These are phyloP conservation scores for Avena insularis DNA, from an alignment of 176 grass and related monocot genomes.

Conservation along the genomic window DNA sequence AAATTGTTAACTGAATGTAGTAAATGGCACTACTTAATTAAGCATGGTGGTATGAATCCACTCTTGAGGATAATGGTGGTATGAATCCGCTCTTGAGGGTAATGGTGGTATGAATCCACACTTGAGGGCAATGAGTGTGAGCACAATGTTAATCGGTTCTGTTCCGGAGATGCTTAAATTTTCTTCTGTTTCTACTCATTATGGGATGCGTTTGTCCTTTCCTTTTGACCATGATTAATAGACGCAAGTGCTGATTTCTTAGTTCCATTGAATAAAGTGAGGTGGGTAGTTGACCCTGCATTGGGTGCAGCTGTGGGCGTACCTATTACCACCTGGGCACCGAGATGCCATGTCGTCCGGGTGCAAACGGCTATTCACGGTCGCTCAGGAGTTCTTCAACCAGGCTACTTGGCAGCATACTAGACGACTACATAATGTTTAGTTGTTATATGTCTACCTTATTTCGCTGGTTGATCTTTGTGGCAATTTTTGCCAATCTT, in stretches of 20 bases:
- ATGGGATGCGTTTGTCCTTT: neutral
- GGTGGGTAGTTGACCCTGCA: neutral
- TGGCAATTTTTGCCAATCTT: too few species aligned
- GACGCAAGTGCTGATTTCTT: neutral
- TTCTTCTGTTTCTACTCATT: neutral
- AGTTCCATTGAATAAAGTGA: slow-evolving; percentile 12
- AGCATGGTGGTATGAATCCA: neutral
- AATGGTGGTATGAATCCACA: neutral
- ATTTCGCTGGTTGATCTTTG: too few species aligned
- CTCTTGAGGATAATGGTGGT: neutral
- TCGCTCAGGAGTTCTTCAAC: too few species aligned
- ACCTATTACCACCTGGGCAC: too few species aligned
- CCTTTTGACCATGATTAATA: neutral
- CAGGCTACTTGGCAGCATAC: too few species aligned
- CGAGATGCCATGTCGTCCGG: too few species aligned
- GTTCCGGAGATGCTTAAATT: slow-evolving; percentile 5
- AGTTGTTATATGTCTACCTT: too few species aligned
- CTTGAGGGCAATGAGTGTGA: neutral
- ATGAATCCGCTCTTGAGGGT: neutral
- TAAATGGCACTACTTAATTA: slow-evolving; percentile 9
- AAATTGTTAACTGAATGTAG: neutral
- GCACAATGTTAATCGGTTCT: slow-evolving; percentile 33
- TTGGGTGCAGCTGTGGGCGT: too few species aligned
- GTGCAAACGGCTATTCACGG: too few species aligned
- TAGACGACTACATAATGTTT: too few species aligned